Evolutionary conservation across 768 basidiomycete species (phyloP).

Genomic region (Boletus pseudo-olivaceus): DNA sequence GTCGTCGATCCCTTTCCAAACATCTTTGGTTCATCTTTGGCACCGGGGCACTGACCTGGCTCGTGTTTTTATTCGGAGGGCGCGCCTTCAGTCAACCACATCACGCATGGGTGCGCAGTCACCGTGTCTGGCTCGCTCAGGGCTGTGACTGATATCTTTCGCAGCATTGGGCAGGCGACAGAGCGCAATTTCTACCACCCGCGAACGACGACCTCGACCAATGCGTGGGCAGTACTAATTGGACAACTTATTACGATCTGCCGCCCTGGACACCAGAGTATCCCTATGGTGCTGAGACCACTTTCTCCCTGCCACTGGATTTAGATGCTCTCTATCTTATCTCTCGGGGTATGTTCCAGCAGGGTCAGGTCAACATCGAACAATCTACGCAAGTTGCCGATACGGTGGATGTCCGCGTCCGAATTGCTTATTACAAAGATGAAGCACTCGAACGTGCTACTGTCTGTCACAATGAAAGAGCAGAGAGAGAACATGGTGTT

Average conservation of each 20-base stretch:
- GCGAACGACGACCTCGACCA: slow-evolving; percentile 2
- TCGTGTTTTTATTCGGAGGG: slow-evolving; percentile 6
- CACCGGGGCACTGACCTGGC: slow-evolving; percentile 9
- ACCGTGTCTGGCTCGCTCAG: background rate
- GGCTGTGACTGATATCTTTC: background rate
- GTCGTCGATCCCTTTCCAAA: slow-evolving; percentile 8
- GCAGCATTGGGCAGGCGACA: slow-evolving; percentile 6
- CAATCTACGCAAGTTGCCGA: slow-evolving; percentile 29
- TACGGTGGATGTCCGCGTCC: slow-evolving; percentile 27
- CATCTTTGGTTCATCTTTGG: slow-evolving; percentile 6
- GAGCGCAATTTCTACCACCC: background rate
- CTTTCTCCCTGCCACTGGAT: slow-evolving; percentile 30
- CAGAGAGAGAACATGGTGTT: slow-evolving; percentile 24
- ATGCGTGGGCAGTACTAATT: slow-evolving; percentile 19
- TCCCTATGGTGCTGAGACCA: slow-evolving; percentile 25
- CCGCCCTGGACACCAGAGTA: slow-evolving; percentile 22
- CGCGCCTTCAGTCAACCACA: background rate
- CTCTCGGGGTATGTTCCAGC: slow-evolving; percentile 28
- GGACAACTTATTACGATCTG: slow-evolving; percentile 22
- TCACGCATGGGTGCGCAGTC: slow-evolving; percentile 9
- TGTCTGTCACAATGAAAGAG: slow-evolving; percentile 31
- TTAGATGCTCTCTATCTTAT: slow-evolving; percentile 30
- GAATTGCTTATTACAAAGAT: slow-evolving; percentile 22
- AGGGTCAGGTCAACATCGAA: slow-evolving; percentile 27
- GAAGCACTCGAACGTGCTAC: slow-evolving; percentile 19